A percentile compares a stretch with the other conserved stretches of the same genome.
These are phyloP conservation scores for Alnus glutinosa DNA, from an alignment of 306 rosid genomes.

Conservation along the genomic window DNA sequence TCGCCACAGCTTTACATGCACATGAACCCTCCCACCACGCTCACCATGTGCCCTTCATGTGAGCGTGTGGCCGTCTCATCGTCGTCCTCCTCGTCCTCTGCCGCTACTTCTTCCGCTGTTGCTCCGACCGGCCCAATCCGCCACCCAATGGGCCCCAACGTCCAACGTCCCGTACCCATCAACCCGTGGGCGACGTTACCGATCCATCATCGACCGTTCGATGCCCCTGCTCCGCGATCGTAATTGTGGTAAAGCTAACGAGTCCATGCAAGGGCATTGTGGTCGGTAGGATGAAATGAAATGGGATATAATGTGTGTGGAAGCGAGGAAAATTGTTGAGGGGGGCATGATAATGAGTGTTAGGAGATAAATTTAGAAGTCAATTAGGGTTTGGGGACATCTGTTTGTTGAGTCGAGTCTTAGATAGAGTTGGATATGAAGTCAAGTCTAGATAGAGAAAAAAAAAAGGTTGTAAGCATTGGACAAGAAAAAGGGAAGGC, in stretches of 20 bases:
- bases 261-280: not conserved
- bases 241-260: not conserved
- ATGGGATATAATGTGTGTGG: not conserved
- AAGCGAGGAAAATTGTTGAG: no score
- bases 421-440: slow-evolving; percentile 20
- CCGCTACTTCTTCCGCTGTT: slow-evolving; percentile 11
- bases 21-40: slow-evolving; percentile 96
- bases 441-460: slow-evolving; percentile 28
- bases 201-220: slow-evolving; percentile 33
- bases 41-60: slow-evolving; percentile 94
- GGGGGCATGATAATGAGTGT: no score
- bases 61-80: slow-evolving; percentile 72
- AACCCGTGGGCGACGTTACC: slow-evolving; percentile 71
- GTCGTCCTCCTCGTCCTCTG: slow-evolving; percentile 44
- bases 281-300: not conserved
- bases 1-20: slow-evolving; percentile 90
- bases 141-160: slow-evolving; percentile 19
- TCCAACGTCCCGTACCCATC: slow-evolving; percentile 46
- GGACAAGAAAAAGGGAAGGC: slow-evolving; percentile 29
- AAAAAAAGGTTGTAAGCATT: slow-evolving; percentile 30
- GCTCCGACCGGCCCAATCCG: slow-evolving; percentile 28
- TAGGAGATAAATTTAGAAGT: no score
- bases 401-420: slow-evolving; percentile 24
- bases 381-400: slow-evolving; percentile 8
- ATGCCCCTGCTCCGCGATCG: slow-evolving; percentile 22